Conservation (phyloP, 495 filamentous ascomycete genomes). For the Trichoderma orchidacearum region DNA sequence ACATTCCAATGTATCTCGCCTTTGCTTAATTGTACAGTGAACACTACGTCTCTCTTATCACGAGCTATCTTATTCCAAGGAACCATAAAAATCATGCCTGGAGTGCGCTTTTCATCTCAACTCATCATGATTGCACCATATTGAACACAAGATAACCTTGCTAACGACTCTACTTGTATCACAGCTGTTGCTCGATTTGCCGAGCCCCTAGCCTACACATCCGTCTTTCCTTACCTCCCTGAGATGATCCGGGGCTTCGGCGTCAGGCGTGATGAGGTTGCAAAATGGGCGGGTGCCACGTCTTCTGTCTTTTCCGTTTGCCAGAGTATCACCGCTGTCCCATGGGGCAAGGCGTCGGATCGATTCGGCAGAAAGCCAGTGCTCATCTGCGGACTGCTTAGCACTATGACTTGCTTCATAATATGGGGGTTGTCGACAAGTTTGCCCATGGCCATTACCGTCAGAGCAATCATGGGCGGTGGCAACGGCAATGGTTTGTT, state of each 20-base stretch:
- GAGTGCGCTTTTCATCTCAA: no score
- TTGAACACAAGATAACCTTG: neutral
- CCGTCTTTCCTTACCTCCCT: slow-evolving; percentile 78
- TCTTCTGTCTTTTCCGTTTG: slow-evolving; percentile 59
- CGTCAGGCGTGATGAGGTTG: slow-evolving; percentile 56
- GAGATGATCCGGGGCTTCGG: slow-evolving; percentile 78
- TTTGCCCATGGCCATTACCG: slow-evolving; percentile 55
- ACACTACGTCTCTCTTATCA: no score
- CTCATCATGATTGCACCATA: no score
- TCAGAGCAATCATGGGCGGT: slow-evolving; percentile 53
- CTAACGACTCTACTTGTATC: slow-evolving; percentile 11
- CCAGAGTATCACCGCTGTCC: slow-evolving; percentile 59
- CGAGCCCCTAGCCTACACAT: slow-evolving; percentile 72
- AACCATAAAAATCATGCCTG: no score
- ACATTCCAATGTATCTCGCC: no score
- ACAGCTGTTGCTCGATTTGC: slow-evolving; percentile 68
- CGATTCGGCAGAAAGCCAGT: slow-evolving; percentile 58
- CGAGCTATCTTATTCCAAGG: no score
- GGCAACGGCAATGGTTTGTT: slow-evolving; percentile 48
- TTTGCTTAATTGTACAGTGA: no score
- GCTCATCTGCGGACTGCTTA: slow-evolving; percentile 55
- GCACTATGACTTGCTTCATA: slow-evolving; percentile 59
- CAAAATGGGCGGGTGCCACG: slow-evolving; percentile 62
- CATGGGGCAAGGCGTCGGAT: slow-evolving; percentile 73
- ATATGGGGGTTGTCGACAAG: slow-evolving; percentile 67